Evolutionary conservation across 2,329 filamentous ascomycete species (phyloP).

Genomic region (Alternaria sp.): DNA sequence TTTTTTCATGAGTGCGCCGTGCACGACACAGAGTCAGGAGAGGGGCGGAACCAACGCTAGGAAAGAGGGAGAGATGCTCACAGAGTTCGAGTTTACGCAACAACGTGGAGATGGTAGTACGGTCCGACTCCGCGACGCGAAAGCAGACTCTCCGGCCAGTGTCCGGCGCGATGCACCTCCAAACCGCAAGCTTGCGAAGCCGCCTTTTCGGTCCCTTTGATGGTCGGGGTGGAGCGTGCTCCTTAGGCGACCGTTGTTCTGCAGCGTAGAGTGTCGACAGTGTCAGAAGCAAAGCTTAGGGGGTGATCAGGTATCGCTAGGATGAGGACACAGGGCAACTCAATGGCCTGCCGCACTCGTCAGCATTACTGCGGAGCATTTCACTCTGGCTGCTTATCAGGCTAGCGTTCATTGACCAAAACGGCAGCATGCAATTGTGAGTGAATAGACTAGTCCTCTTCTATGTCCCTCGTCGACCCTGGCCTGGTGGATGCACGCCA

Average conservation of each 20-base stretch:
- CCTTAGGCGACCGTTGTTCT: constrained; percentile 19
- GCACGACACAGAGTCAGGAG: constrained; percentile 27
- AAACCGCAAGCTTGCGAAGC: constrained; percentile 13
- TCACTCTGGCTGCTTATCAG: constrained; percentile 24
- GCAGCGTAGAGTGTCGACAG: constrained; percentile 10
- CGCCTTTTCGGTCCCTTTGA: constrained; percentile 26
- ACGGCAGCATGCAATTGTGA: constrained; percentile 36
- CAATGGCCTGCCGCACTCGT: constrained; percentile 26
- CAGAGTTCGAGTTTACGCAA: constrained; percentile 30
- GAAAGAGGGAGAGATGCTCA: constrained; percentile 13
- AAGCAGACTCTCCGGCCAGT: constrained; percentile 24
- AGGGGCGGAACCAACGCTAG: constrained; percentile 32
- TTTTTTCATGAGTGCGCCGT: constrained; percentile 23
- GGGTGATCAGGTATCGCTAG: constrained; percentile 3
- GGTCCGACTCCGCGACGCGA: constrained; percentile 30
- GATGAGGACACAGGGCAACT: constrained; percentile 20
- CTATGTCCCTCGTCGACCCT: constrained; percentile 15
- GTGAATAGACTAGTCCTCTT: constrained; percentile 27
- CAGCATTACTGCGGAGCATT: constrained; percentile 27
- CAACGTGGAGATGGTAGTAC: constrained; percentile 33
- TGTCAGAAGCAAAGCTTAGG: constrained; percentile 12
- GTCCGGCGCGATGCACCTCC: constrained; percentile 22
- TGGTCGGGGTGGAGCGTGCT: not conserved
- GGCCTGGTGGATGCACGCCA: constrained; percentile 33
- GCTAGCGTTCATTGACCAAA: constrained; percentile 29